Evolutionary conservation across 129 eudicot species (phyloP).

Genomic region (Saposhnikovia divaricata): DNA sequence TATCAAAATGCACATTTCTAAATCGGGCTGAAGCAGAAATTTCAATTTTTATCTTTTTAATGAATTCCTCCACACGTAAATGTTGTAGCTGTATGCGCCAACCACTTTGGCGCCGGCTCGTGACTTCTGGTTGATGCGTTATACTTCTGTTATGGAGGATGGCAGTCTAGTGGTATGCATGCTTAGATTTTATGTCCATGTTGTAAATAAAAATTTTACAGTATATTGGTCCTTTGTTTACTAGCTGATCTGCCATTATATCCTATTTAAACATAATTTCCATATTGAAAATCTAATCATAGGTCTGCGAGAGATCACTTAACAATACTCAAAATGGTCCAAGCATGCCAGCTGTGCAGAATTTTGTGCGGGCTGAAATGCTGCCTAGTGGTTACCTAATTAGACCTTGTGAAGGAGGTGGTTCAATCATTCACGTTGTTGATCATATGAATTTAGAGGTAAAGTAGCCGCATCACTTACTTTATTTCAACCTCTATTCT

Average conservation of each 20-base stretch:
- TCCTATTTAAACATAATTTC: not conserved
- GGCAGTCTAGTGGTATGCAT: slow-evolving; percentile 64
- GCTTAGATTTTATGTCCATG: not conserved
- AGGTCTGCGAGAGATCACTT: slow-evolving; percentile 96
- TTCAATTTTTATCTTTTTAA: not conserved
- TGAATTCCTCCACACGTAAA: not conserved
- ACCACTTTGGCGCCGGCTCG: slow-evolving; percentile 96
- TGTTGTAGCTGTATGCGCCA: slow-evolving; percentile 77
- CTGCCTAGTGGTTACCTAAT: slow-evolving; percentile 86
- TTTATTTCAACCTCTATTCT: not conserved
- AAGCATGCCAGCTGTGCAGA: slow-evolving; percentile 85
- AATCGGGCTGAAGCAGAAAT: not conserved
- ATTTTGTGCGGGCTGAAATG: slow-evolving; percentile 89
- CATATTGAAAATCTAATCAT: not conserved
- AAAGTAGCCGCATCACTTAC: not conserved
- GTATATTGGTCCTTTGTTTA: not conserved
- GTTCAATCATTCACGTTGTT: slow-evolving; percentile 81
- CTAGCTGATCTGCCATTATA: not conserved
- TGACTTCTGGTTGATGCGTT: slow-evolving; percentile 88
- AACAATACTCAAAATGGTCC: slow-evolving; percentile 84
- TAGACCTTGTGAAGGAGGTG: slow-evolving; percentile 93
- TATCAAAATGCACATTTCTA: not conserved
- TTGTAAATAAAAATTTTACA: not conserved
- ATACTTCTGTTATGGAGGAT: slow-evolving; percentile 85
- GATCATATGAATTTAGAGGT: slow-evolving; percentile 95